Evolutionary conservation across 768 basidiomycete species (phyloP), one percentile per base, ranked within the genome.

Genomic region (Boletus tylopilopsis): DNA sequence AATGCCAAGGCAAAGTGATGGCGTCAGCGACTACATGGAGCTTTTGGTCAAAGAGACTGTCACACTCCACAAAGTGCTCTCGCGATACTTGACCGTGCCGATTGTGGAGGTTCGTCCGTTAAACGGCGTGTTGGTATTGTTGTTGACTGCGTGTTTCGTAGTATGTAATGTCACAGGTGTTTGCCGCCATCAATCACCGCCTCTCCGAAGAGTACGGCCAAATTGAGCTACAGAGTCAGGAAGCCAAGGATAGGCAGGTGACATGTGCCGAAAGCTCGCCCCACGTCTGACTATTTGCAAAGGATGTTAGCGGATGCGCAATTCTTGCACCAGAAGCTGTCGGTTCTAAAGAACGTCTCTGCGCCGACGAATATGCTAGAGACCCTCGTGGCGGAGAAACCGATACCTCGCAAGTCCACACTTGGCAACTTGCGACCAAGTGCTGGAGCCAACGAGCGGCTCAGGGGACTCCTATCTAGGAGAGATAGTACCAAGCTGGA

Each of bases 81-180:
- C 91, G 39, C 87, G 94, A 41, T 98, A 96, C 69, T 75, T 97
- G 24, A 75, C 89, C 15, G 68, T 75, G 38, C 76, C 80, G 27
- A 78, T 92, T 23, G 90, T 96, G 37, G 91, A 94, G 81, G 93
- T 91, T 62, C 62, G 62, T 54, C 19, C 23, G 7, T 33, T 25
- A 37, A 21, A 52, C 37, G 44, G 21, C 34, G 34, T 51, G 43
- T 56, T 51, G 52, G 39, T 13, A 41, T 35, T 22, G 18, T 56
- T 48, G 38, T 43, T 52, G 51, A 60, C 27, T 36, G 45, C 25
- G 43, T 39, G 49, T 51, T 53, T 46, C 54, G 21, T 64, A 96
- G 90, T 81, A 80, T 66, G 92, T 99, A 64, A 94, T 97, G 90
- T 81, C 84, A 30, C 91, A 97, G 64, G 96, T 98, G 13, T 86